Evolutionary conservation across 2,329 filamentous ascomycete species (phyloP).

Genomic region (Apiospora malaysiana): DNA sequence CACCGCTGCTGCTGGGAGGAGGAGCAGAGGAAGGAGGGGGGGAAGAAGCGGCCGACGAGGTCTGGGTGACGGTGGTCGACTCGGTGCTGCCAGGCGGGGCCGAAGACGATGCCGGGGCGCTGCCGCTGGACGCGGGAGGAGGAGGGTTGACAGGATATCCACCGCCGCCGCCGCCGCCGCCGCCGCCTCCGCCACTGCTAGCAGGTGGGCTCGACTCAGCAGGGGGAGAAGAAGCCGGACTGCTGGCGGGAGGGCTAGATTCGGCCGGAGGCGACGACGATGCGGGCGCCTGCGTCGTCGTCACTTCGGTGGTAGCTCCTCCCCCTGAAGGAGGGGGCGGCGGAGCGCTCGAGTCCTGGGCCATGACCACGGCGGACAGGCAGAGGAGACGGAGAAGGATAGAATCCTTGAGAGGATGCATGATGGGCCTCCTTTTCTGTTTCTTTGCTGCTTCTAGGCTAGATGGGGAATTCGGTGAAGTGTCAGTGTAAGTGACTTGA

Average conservation of each 20-base stretch:
- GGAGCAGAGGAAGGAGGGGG: neutral
- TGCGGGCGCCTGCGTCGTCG: neutral
- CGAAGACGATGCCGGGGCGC: neutral
- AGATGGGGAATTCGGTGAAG: neutral
- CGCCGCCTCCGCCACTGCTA: too few relatives aligned
- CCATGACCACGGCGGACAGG: neutral
- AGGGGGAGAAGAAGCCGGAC: neutral
- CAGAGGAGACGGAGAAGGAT: neutral
- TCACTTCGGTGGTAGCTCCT: neutral
- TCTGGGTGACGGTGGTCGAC: neutral
- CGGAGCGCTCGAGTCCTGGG: neutral
- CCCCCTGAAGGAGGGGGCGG: neutral
- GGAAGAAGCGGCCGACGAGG: neutral
- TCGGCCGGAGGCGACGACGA: neutral
- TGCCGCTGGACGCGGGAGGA: neutral
- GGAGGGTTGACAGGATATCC: neutral
- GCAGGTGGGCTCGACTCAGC: neutral
- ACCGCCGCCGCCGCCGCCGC: too few relatives aligned
- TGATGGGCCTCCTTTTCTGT: neutral
- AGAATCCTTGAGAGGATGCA: conserved; percentile 3
- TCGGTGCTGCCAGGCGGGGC: neutral
- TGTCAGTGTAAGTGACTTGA: neutral
- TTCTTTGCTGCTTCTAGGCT: neutral
- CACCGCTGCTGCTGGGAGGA: neutral
- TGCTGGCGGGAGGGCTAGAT: neutral